A percentile compares a stretch with the other conserved stretches of the same genome.
Evolutionary conservation across 345 rosid species (phyloP).

Genomic region (Conringia planisiliqua): DNA sequence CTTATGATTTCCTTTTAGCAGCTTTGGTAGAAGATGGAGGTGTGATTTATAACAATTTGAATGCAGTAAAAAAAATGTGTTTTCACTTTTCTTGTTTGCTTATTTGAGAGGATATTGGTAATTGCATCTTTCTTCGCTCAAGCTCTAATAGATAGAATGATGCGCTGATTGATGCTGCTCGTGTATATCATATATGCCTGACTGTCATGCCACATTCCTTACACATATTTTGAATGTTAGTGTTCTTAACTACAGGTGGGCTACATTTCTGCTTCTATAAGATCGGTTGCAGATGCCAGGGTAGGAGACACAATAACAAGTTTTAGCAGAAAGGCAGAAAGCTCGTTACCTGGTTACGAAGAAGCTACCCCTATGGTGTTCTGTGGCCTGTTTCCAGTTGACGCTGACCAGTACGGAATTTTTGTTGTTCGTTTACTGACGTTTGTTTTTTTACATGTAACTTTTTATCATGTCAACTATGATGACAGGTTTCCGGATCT

Average conservation of each 20-base stretch:
- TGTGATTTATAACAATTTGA: neutral
- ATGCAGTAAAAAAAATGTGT: neutral
- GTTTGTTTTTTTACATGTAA: slow-evolving; percentile 12
- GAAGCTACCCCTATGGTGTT: slow-evolving; percentile 99
- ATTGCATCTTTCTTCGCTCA: slow-evolving; percentile 1
- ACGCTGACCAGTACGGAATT: slow-evolving; percentile 87
- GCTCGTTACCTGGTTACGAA: slow-evolving; percentile 83
- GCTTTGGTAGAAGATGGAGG: slow-evolving; percentile 7
- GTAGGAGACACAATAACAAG: slow-evolving; percentile 94
- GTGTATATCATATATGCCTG: neutral
- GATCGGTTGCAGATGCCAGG: slow-evolving; percentile 96
- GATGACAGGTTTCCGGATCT: slow-evolving; percentile 75
- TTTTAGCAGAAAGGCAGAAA: slow-evolving; percentile 65
- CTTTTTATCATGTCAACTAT: slow-evolving; percentile 5
- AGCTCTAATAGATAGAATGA: slow-evolving; percentile 9
- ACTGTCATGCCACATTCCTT: neutral
- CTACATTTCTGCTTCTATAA: slow-evolving; percentile 89
- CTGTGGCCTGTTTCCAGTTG: slow-evolving; percentile 97
- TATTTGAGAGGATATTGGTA: neutral
- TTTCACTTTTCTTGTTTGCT: slow-evolving; percentile 3
- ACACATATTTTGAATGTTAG: slow-evolving; percentile 4
- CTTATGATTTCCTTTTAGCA: neutral
- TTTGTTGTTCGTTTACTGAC: slow-evolving; percentile 3
- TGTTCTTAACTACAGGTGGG: slow-evolving; percentile 62
- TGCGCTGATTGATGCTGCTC: slow-evolving; percentile 3